Evolutionary conservation across 2,329 filamentous ascomycete species (phyloP), one percentile per base, ranked within the genome.

Genomic region (Epichloe sp.): DNA sequence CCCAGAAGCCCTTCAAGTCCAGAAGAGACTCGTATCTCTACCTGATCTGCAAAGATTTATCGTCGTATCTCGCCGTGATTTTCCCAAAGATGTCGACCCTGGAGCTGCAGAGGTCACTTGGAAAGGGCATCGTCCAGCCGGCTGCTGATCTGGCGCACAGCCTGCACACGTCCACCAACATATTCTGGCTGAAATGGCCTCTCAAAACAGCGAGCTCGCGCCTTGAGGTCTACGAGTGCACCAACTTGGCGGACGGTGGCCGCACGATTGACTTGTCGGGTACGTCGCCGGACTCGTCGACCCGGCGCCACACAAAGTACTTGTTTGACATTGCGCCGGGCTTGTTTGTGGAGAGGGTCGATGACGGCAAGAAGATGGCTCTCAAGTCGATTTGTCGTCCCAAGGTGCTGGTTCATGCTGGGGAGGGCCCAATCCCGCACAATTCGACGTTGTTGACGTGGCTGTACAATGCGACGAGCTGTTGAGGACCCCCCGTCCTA

Each of bases 101-200:
- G 15, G 65, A 68, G 37, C 57, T 68, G 15, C 62, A 65, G 35
- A 55, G 50, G 44, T 68, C 66, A 42, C 47, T 68, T 21, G 61
- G 62, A 14, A 60, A 59, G 52, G 61, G 56, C 47, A 61, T 68
- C 41, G 51, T 68, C 49, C 63, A 67, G 23, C 65, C 66, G 5
- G 66, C 66, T 31, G 62, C 61, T 49, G 64, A 68, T 10, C 62
- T 68, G 51, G 65, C 62, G 2, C 66, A 68, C 50, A 60, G 58
- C 46, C 58, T 68, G n/a, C 65, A 68, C 21, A 57, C 67, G 5
- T 62, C 66, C 4, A 54, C 61, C 17, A 65, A 58, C 47, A 55
- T 67, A 34, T 68, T 59, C 53, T 65, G 65, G 12, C 55, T 68
- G 26, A 68, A 68, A 43, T 68, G 66, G 66, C 65, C 66, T 7